phyloP scores from a whole-genome alignment of 768 basidiomycete genomes.

The Pisolithus tinctorius region DNA sequence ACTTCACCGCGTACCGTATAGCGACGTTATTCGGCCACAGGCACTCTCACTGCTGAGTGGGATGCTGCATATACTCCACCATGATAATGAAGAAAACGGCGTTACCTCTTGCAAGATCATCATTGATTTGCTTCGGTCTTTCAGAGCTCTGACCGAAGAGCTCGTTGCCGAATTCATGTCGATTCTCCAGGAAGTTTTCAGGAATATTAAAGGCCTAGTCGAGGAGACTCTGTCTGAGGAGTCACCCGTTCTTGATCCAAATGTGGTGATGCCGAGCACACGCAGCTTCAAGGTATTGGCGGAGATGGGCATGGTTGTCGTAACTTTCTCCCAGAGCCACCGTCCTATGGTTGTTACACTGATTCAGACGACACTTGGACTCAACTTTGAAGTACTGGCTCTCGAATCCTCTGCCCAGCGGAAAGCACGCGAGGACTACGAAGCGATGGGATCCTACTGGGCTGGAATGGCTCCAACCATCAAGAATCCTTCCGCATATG shows the following conservation, averaged over 20 bases:
- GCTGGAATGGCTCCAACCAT: slow-evolving; percentile 75
- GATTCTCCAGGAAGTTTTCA: slow-evolving; percentile 72
- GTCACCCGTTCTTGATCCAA: slow-evolving; percentile 48
- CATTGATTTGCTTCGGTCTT: slow-evolving; percentile 80
- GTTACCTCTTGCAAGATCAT: slow-evolving; percentile 85
- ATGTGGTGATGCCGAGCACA: slow-evolving; percentile 58
- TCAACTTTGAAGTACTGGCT: slow-evolving; percentile 74
- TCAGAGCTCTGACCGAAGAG: slow-evolving; percentile 66
- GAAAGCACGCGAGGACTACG: slow-evolving; percentile 67
- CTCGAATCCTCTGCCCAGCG: slow-evolving; percentile 79
- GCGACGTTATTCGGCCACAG: slow-evolving; percentile 70
- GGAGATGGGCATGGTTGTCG: slow-evolving; percentile 89
- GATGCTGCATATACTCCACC: slow-evolving; percentile 75
- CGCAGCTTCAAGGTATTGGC: slow-evolving; percentile 91
- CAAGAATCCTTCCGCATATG: slow-evolving; percentile 64
- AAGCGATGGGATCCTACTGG: slow-evolving; percentile 79
- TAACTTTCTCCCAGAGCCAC: slow-evolving; percentile 83
- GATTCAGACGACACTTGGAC: slow-evolving; percentile 62
- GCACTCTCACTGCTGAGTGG: slow-evolving; percentile 63
- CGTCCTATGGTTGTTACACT: slow-evolving; percentile 56
- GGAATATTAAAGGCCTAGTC: slow-evolving; percentile 66
- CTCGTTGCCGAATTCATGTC: slow-evolving; percentile 72
- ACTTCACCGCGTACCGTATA: slow-evolving; percentile 77
- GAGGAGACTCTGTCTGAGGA: slow-evolving; percentile 68
- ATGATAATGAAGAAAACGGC: slow-evolving; percentile 96